phyloP scores from a whole-genome alignment of 148 eudicot species.

The Camellia lanceoleosa region DNA sequence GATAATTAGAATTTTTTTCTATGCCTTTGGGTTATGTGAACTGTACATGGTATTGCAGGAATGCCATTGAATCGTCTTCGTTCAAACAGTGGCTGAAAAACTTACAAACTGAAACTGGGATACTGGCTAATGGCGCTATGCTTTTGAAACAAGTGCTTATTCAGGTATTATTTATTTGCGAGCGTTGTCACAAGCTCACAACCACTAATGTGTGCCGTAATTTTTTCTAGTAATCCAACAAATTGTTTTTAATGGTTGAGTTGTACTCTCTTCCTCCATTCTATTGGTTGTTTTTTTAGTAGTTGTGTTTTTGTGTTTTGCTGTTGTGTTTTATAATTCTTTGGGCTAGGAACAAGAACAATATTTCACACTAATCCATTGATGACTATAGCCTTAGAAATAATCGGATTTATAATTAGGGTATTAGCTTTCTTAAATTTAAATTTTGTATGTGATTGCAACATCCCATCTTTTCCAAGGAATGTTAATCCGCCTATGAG shows the following conservation, averaged over 20 bases:
- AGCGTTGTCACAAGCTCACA: background rate
- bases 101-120: slow-evolving; percentile 67
- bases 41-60: slow-evolving; percentile 40
- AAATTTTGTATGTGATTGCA: background rate
- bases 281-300: background rate
- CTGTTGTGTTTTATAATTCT: background rate
- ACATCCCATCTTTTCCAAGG: background rate
- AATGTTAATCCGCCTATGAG: background rate
- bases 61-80: slow-evolving; percentile 71
- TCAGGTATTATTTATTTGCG: slow-evolving; percentile 47
- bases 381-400: background rate
- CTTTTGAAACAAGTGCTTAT: slow-evolving; percentile 76
- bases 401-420: too few relatives aligned
- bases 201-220: background rate
- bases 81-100: slow-evolving; percentile 90
- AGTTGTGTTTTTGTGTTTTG: background rate
- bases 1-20: background rate
- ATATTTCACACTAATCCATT: background rate
- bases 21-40: background rate
- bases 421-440: background rate
- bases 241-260: background rate
- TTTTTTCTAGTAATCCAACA: too few relatives aligned
- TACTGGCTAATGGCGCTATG: slow-evolving; percentile 59
- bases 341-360: background rate
- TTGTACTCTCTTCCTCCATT: background rate